A percentile compares a stretch with the other conserved stretches of the same genome.
These are phyloP conservation scores for Pulveroboletus ravenelii DNA, from an alignment of 768 basidiomycete genomes.

Conservation along the genomic window DNA sequence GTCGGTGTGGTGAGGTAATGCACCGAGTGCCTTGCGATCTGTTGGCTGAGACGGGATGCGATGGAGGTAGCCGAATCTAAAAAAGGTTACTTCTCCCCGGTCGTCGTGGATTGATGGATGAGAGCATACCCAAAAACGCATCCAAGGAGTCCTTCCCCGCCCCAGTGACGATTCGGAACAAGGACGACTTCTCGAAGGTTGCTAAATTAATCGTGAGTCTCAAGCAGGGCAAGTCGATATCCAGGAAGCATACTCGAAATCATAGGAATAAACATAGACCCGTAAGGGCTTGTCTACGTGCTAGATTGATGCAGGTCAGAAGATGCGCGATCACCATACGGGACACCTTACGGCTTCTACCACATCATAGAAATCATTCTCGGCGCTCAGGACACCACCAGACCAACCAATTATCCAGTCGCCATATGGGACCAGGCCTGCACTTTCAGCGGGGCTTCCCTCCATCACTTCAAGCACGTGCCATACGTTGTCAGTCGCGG, in stretches of 20 bases:
- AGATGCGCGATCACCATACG: not conserved
- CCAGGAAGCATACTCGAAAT: conserved; percentile 74
- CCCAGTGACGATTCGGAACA: conserved; percentile 96
- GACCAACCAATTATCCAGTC: conserved; percentile 87
- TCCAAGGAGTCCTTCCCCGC: conserved; percentile 91
- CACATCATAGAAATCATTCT: conserved; percentile 94
- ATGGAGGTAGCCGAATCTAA: conserved; percentile 85
- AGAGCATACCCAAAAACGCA: conserved; percentile 86
- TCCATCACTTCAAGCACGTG: conserved; percentile 96
- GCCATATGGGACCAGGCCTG: conserved; percentile 89
- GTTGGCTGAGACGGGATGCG: conserved; percentile 79
- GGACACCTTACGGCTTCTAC: conserved; percentile 73
- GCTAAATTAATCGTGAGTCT: conserved; percentile 38
- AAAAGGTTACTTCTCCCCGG: conserved; percentile 4
- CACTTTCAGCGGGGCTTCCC: conserved; percentile 93
- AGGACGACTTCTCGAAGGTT: conserved; percentile 89
- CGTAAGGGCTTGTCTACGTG: conserved; percentile 91
- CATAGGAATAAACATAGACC: conserved; percentile 94
- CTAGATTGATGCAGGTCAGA: conserved; percentile 36
- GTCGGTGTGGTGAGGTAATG: conserved; percentile 48
- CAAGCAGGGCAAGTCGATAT: not conserved
- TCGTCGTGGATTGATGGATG: not conserved
- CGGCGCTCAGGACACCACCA: conserved; percentile 84
- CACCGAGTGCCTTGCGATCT: conserved; percentile 54
- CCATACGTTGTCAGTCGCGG: conserved; percentile 92